These are phyloP conservation scores for Vaccinium corymbosum DNA, from an alignment of 148 eudicot genomes.

Conservation along the genomic window DNA sequence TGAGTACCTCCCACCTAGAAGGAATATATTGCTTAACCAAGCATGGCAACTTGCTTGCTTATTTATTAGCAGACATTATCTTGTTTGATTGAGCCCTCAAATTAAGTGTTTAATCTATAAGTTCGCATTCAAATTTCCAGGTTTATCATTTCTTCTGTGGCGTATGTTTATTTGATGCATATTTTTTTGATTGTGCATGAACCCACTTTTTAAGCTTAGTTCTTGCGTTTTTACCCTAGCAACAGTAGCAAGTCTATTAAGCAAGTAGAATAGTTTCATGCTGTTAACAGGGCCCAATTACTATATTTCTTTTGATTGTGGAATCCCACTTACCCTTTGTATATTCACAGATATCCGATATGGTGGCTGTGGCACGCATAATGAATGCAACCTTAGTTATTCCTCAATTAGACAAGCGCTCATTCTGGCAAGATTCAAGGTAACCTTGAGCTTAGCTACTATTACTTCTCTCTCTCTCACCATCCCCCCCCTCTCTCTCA, in stretches of 20 bases:
- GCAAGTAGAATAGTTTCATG: neutral
- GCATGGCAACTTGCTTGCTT: neutral
- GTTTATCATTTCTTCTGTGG: neutral
- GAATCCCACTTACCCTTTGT: neutral
- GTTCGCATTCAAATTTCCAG: neutral
- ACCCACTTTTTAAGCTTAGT: neutral
- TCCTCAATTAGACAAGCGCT: conserved; percentile 81
- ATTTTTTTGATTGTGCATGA: conserved; percentile 3
- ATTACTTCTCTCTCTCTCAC: neutral
- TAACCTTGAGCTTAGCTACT: conserved; percentile 17
- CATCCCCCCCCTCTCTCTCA: too few relatives aligned
- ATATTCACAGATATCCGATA: conserved; percentile 72
- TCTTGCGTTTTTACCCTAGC: neutral
- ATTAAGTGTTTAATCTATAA: neutral
- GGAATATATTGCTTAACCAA: neutral
- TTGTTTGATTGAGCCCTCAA: conserved; percentile 2
- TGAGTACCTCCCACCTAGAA: neutral
- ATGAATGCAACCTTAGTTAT: conserved; percentile 89
- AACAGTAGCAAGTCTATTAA: neutral
- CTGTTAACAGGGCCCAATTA: neutral
- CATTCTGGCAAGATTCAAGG: conserved; percentile 96
- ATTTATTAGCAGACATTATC: neutral
- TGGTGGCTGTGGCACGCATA: conserved; percentile 90
- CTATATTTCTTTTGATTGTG: neutral
- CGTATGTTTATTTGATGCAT: neutral